Percentiles rank a stretch among this genome's conserved stretches.
phyloP scores from a whole-genome alignment of 352 stramenopile genomes.

The Labyrinthula sp. region DNA sequence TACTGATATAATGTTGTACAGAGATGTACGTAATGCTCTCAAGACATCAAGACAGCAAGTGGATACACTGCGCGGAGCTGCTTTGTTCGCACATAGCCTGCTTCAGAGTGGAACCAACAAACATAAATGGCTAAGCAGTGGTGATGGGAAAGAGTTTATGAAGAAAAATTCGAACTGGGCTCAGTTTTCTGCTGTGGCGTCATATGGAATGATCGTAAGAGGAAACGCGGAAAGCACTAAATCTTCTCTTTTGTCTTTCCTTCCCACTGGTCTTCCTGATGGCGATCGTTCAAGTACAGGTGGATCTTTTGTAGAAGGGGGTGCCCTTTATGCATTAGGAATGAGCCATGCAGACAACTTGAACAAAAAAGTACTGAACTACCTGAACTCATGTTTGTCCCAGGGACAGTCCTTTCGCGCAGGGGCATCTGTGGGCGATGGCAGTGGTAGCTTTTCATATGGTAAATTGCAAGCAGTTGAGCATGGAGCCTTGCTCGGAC shows the following conservation, averaged over 20 bases:
- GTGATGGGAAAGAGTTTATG: constrained; percentile 97
- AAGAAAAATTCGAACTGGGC: constrained; percentile 95
- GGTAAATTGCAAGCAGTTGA: constrained; percentile 83
- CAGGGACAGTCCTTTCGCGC: constrained; percentile 6
- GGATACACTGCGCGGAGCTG: constrained; percentile 78
- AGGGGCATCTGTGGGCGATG: constrained; percentile 48
- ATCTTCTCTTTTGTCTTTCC: constrained; percentile 84
- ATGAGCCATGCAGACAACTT: constrained; percentile 81
- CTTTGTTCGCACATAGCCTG: constrained; percentile 83
- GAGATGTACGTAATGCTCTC: too few relatives aligned
- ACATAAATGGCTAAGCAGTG: constrained; percentile 83
- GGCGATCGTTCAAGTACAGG: constrained; percentile 12
- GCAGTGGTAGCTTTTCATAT: constrained; percentile 47
- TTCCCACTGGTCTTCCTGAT: constrained; percentile 55
- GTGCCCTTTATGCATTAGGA: constrained; percentile 83
- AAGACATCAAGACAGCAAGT: constrained; percentile 63
- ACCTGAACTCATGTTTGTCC: too few relatives aligned
- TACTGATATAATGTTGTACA: constrained; percentile 62
- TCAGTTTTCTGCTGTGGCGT: constrained; percentile 93
- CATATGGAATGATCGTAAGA: constrained; percentile 90
- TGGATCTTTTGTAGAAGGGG: constrained; percentile 91
- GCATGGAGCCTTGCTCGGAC: constrained; percentile 84
- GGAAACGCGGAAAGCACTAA: constrained; percentile 90
- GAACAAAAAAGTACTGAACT: too few relatives aligned
- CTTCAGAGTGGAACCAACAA: constrained; percentile 90